Conservation (phyloP, 2,329 filamentous ascomycete species). For the Phoma sp. region DNA sequence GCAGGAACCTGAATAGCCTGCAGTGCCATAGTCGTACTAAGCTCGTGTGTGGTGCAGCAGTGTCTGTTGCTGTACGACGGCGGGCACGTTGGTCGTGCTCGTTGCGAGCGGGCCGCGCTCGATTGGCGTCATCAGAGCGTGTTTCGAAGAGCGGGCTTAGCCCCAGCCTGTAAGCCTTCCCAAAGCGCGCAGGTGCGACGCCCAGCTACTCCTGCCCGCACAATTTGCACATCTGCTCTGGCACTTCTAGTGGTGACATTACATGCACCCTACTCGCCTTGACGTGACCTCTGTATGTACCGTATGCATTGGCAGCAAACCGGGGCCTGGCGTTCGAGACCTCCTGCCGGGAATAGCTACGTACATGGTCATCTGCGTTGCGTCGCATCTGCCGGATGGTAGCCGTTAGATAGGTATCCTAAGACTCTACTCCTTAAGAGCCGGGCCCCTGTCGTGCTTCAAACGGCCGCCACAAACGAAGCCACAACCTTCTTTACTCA, state of each 20-base stretch:
- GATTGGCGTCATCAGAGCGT: conserved; percentile 26
- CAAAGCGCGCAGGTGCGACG: conserved; percentile 32
- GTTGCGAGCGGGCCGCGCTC: conserved; percentile 4
- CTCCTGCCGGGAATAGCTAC: too few relatives aligned
- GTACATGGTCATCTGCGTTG: not conserved
- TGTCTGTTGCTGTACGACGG: not conserved
- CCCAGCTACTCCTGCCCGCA: conserved; percentile 9
- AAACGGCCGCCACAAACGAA: conserved; percentile 19
- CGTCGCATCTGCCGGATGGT: not conserved
- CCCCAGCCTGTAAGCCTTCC: conserved; percentile 18
- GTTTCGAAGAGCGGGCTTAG: conserved; percentile 21
- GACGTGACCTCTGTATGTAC: conserved; percentile 8
- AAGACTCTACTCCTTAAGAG: too few relatives aligned
- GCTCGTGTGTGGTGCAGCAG: too few relatives aligned
- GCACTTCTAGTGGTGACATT: not conserved
- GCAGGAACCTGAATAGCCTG: too few relatives aligned
- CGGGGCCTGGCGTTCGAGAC: conserved; percentile 12
- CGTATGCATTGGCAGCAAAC: not conserved
- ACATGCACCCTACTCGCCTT: too few relatives aligned
- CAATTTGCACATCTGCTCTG: conserved; percentile 21
- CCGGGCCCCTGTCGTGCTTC: conserved; percentile 1
- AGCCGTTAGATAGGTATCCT: too few relatives aligned
- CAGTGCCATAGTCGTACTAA: too few relatives aligned
- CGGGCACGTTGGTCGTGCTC: conserved; percentile 9
- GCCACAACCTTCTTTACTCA: conserved; percentile 13